Evolutionary conservation across 2,329 filamentous ascomycete species (phyloP).

Genomic region (Alternaria gansuensis): DNA sequence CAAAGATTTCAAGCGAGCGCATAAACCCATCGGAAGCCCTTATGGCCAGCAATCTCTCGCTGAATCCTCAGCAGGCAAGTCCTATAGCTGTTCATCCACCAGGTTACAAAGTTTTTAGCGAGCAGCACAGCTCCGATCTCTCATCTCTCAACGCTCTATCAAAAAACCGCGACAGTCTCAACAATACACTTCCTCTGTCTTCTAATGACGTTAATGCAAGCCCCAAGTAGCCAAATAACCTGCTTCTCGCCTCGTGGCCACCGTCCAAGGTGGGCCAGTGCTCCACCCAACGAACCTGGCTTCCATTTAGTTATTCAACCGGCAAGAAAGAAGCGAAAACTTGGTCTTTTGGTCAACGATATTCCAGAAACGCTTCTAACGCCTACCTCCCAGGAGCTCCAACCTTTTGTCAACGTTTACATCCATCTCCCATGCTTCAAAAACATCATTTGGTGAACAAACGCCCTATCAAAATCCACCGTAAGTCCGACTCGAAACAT

Average conservation of each 20-base stretch:
- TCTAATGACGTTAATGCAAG: not conserved
- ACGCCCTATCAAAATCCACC: not conserved
- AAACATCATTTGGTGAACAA: not conserved
- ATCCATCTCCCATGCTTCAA: not conserved
- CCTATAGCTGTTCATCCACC: not conserved
- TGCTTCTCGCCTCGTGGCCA: not conserved
- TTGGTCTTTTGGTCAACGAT: not conserved
- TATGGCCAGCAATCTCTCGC: not conserved
- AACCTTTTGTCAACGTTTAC: not conserved
- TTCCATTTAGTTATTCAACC: fast-evolving
- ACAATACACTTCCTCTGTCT: not conserved
- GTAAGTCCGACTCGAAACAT: not conserved
- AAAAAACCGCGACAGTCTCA: not conserved
- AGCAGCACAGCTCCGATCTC: not conserved
- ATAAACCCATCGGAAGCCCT: not conserved
- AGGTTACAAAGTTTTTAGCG: not conserved
- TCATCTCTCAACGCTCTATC: too few species aligned
- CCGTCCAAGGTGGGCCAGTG: not conserved
- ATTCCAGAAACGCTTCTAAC: not conserved
- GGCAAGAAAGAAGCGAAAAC: too few species aligned
- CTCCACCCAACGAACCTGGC: not conserved
- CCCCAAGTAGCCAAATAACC: not conserved
- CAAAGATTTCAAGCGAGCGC: not conserved
- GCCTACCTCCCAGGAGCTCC: not conserved
- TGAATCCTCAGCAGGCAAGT: not conserved